Conservation (phyloP, 1,139 yeast species). For the Blastobotrys niveus region DNA sequence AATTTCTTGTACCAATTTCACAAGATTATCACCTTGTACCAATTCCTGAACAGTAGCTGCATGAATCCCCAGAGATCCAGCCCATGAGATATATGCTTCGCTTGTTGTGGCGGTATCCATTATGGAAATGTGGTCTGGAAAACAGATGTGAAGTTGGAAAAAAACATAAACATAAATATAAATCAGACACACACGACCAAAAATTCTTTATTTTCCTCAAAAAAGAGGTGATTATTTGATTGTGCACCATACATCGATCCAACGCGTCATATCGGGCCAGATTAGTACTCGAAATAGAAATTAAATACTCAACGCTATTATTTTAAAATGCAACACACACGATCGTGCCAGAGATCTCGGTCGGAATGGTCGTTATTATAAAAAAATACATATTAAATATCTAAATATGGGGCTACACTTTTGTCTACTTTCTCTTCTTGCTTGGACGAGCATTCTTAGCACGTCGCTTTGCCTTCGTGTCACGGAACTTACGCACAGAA, state of each 20-base stretch:
- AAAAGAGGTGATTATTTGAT: too few species aligned
- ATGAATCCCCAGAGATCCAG: background rate
- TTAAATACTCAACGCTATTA: too few species aligned
- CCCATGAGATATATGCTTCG: conserved; percentile 1
- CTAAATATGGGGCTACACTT: background rate
- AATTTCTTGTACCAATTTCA: background rate
- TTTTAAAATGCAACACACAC: too few species aligned
- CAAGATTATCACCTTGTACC: background rate
- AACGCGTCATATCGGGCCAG: too few species aligned
- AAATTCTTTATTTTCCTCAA: too few species aligned
- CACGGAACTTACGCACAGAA: conserved; percentile 74
- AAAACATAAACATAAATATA: too few species aligned
- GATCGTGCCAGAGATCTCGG: background rate
- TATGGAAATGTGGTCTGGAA: background rate
- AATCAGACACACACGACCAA: too few species aligned
- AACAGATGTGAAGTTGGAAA: too few species aligned
- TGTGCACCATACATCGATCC: too few species aligned
- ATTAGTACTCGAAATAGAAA: too few species aligned
- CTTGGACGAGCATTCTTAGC: conserved; percentile 88
- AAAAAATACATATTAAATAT: too few species aligned
- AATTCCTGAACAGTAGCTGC: background rate
- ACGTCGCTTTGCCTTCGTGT: conserved; percentile 59
- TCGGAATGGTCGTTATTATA: background rate
- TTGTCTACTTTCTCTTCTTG: conserved; percentile 35
- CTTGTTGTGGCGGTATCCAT: background rate